Base-by-base conservation (phyloP, 225 moss, liverwort and hornwort genomes). In the Asterella californica region DNA sequence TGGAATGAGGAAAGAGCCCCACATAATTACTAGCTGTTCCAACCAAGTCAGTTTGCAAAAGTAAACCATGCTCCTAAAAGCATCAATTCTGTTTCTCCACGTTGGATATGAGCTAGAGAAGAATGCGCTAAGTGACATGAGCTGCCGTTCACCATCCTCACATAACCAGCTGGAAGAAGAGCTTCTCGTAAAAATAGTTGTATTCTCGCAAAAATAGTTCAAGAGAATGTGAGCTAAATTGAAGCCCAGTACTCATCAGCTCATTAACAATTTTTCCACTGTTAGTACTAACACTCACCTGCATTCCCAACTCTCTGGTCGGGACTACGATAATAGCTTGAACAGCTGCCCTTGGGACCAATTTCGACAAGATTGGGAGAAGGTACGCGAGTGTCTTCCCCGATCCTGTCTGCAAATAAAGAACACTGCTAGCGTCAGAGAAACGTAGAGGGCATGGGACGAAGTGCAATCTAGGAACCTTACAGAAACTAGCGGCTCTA, bases 271-370 rank as follows among this genome's bases (percentile, higher is more conserved):
- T 79, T 7, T 42, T 7, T 42, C 42, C 42, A 2, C 7, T 7
- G 3, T 7, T 7, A 7, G 42, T 42, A 3, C 2, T 21, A 38
- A 27, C 15, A 79, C 54, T 46, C 76, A 97, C 97, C 93, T 97
- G 97, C 97, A 95, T 99, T 57, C 97, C 97, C 86, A 97, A 80
- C 86, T 97, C 97, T 79, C 97, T 91, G 72, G 94, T 97, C 19
- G 97, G 97, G 74, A 97, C 97, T 52, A 97, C 89, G 42, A 97
- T 90, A 65, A 97, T 88, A 30, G 93, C 93, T 87, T 97, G 97
- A 79, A 97, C 97, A 34, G 97, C 86, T 77, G 97, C 92, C 70
- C 93, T 87, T 6, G 91, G 82, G 30, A 91, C 86, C 78, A 97
- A 88, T 81, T 93, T 97, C 8, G 94, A 83, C 82, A 97, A 88